Conservation (phyloP, 148 eudicot species). For the Dianthus caryophyllus region DNA sequence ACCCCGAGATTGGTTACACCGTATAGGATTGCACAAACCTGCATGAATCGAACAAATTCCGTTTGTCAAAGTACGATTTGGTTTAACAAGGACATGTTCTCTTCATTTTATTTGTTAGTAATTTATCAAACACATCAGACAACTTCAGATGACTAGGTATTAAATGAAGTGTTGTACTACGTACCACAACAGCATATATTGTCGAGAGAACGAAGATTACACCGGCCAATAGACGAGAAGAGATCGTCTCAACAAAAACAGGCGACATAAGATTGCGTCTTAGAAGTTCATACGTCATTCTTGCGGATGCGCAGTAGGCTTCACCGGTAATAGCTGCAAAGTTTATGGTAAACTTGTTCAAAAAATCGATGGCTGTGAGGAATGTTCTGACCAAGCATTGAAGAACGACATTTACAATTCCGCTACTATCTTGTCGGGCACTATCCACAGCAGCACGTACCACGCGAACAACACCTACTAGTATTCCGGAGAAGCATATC, state of each 20-base stretch:
- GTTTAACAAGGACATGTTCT: neutral
- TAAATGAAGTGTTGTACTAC: slow-evolving; percentile 18
- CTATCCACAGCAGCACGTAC: slow-evolving; percentile 81
- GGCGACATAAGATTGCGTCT: slow-evolving; percentile 89
- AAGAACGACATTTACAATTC: slow-evolving; percentile 59
- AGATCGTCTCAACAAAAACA: slow-evolving; percentile 87
- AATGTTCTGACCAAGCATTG: slow-evolving; percentile 66
- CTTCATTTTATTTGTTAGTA: too few relatives aligned
- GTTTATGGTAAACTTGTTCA: slow-evolving; percentile 89
- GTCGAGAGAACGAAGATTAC: slow-evolving; percentile 74
- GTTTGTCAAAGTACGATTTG: too few relatives aligned
- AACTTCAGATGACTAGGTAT: too few relatives aligned
- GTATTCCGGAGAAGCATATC: slow-evolving; percentile 81
- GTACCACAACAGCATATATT: slow-evolving; percentile 77
- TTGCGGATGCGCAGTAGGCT: slow-evolving; percentile 87
- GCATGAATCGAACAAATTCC: slow-evolving; percentile 15
- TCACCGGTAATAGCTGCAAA: slow-evolving; percentile 97
- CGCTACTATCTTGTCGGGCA: slow-evolving; percentile 63
- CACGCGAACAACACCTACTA: slow-evolving; percentile 58
- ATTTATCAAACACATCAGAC: too few relatives aligned
- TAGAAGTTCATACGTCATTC: slow-evolving; percentile 89
- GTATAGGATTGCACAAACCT: slow-evolving; percentile 68
- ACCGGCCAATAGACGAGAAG: slow-evolving; percentile 75
- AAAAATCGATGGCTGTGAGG: slow-evolving; percentile 61
- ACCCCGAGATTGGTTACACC: slow-evolving; percentile 55